phyloP scores from a whole-genome alignment of 2,329 filamentous ascomycete genomes.

The Alternaria novae-zelandiae region DNA sequence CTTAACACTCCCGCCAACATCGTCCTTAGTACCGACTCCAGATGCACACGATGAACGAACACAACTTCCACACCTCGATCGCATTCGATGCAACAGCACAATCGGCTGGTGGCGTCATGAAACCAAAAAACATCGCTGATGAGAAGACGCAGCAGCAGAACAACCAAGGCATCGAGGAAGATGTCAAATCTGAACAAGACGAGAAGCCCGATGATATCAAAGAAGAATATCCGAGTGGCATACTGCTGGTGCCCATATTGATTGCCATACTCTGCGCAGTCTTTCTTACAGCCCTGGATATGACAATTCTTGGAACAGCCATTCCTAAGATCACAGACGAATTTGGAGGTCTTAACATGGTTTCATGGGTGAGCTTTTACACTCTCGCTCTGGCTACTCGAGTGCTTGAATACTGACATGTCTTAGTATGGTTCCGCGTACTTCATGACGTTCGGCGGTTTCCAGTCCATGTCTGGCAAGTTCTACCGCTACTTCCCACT shows the following conservation, averaged over 20 bases:
- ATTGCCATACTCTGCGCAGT: neutral
- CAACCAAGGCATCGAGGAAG: neutral
- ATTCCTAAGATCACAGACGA: conserved; percentile 38
- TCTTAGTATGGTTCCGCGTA: conserved; percentile 41
- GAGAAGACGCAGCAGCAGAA: neutral
- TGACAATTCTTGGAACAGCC: conserved; percentile 36
- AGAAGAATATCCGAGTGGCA: neutral
- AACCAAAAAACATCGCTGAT: neutral
- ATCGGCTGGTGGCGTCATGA: neutral
- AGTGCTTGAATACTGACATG: neutral
- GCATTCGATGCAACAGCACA: neutral
- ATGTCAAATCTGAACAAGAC: neutral
- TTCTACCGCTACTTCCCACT: conserved; percentile 54
- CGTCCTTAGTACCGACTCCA: neutral
- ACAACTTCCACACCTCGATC: neutral
- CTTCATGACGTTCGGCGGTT: conserved; percentile 52
- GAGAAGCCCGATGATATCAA: neutral
- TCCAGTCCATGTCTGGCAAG: conserved; percentile 56
- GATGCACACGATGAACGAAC: neutral
- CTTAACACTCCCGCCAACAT: neutral
- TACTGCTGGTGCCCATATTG: neutral
- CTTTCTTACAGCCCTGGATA: neutral
- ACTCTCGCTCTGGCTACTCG: too few species aligned
- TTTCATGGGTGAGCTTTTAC: conserved; percentile 21
- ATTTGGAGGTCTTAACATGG: conserved; percentile 28